Conservation (phyloP, 163 green algal species). For the Volvox carteri region DNA sequence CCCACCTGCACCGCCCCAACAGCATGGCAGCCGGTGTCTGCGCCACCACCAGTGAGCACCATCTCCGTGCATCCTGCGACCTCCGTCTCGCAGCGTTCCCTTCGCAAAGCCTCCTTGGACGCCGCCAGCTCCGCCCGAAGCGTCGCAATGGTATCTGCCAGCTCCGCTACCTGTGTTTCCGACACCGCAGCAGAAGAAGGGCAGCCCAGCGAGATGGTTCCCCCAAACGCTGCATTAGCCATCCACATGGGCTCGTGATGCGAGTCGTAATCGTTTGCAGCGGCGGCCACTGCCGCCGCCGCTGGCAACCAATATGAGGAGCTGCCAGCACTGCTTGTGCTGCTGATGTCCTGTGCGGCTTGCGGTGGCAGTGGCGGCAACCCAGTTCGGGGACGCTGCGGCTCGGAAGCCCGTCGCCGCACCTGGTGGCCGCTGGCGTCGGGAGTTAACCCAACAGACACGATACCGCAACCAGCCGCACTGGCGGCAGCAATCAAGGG, state of each 20-base stretch:
- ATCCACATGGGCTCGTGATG: background rate
- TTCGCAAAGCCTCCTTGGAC: background rate
- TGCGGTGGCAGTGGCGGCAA: constrained; percentile 5
- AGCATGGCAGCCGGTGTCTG: background rate
- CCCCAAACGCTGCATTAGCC: constrained; percentile 14
- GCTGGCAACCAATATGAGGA: constrained; percentile 4
- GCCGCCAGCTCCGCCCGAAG: constrained; percentile 22
- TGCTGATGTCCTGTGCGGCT: background rate
- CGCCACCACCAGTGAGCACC: background rate
- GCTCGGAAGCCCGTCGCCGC: background rate
- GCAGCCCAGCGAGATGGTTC: background rate
- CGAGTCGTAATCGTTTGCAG: background rate
- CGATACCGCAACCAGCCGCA: background rate
- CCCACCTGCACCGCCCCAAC: background rate
- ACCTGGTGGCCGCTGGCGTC: background rate
- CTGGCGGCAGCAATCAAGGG: background rate
- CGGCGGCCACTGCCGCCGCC: constrained; percentile 4
- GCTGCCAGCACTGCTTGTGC: background rate
- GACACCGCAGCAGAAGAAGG: background rate
- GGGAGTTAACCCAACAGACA: background rate
- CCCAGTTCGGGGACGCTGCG: background rate
- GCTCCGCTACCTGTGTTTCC: background rate
- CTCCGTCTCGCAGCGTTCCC: no score
- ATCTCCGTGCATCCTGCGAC: background rate
- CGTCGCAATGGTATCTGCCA: constrained; percentile 5